Evolutionary conservation across 2,329 filamentous ascomycete genomes (phyloP), one percentile per base, ranked within the genome.

Genomic region (Tolypocladium amazonense): DNA sequence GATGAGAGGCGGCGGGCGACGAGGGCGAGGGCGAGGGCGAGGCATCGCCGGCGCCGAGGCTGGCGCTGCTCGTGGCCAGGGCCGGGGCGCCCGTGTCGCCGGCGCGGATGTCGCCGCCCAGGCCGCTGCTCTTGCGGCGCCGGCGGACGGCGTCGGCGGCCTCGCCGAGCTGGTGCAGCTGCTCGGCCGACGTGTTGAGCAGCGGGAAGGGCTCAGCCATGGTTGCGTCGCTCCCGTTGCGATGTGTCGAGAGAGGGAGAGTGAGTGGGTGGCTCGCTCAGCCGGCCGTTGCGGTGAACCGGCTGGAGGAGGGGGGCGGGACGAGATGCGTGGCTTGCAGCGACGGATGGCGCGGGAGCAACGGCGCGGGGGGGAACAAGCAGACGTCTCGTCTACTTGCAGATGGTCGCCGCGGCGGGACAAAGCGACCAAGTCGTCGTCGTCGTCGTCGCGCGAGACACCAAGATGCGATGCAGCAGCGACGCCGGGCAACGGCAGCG

Each of bases 201-300:
- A 79, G 73, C 59, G 82, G 82, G 62, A 85, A 85, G 25, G 82
- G 82, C 70, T 85, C 81, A 47, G 78, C 71, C 78, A 81, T 81
- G 66, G 38, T 71, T 64, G n/a, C n/a, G n/a, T n/a, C n/a, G n/a
- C n/a, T n/a, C n/a, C n/a, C n/a, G n/a, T n/a, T n/a, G n/a, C n/a
- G n/a, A n/a, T n/a, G n/a, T n/a, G n/a, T n/a, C n/a, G n/a, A n/a
- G n/a, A n/a, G n/a, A n/a, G n/a, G n/a, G n/a, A n/a, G n/a, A n/a
- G n/a, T n/a, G n/a, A n/a, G n/a, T n/a, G n/a, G n/a, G n/a, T n/a
- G n/a, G n/a, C n/a, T n/a, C n/a, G n/a, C n/a, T n/a, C n/a, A n/a
- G n/a, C n/a, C n/a, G n/a, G 64, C 35, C 33, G 33, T 35, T 35
- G 33, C 33, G 33, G 33, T 35, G 33, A 35, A 35, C 33, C 33